A percentile compares a stretch with the other conserved stretches of the same genome.
Evolutionary conservation across 768 basidiomycete genomes (phyloP).

Genomic region (Russula ochroleuca): DNA sequence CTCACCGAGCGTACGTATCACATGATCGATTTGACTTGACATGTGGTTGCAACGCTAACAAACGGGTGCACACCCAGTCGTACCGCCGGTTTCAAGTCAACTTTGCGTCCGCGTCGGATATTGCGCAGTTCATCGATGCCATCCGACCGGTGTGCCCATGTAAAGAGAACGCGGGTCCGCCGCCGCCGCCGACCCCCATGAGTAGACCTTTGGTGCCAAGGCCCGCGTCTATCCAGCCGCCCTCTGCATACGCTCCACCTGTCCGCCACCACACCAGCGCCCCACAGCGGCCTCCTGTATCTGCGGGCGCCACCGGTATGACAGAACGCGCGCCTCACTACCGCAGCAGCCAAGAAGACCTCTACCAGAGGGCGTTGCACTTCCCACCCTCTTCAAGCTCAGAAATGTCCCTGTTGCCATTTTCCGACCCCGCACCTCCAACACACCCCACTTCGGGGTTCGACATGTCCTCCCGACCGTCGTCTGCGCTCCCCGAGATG

Average conservation of each 20-base stretch:
- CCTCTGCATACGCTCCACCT: not conserved
- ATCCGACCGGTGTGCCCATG: constrained; percentile 72
- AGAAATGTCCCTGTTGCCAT: constrained; percentile 14
- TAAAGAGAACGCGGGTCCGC: constrained; percentile 48
- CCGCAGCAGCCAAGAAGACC: constrained; percentile 1
- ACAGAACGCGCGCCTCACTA: not conserved
- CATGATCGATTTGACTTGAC: not conserved
- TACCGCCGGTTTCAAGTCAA: constrained; percentile 77
- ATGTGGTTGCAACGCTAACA: not conserved
- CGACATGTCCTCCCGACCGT: constrained; percentile 1
- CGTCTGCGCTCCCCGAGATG: constrained; percentile 1
- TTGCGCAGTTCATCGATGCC: constrained; percentile 54
- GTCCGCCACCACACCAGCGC: not conserved
- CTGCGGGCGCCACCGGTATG: not conserved
- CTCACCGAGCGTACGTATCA: constrained; percentile 16
- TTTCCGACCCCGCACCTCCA: constrained; percentile 3
- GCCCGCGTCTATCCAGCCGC: constrained; percentile 2
- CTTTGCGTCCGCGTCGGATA: constrained; percentile 48
- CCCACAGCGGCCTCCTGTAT: constrained; percentile 3
- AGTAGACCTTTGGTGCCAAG: constrained; percentile 27
- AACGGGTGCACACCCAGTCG: constrained; percentile 39
- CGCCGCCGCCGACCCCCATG: constrained; percentile 25
- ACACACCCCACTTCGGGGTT: not conserved
- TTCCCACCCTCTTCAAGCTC: constrained; percentile 14
- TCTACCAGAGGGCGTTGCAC: not conserved